These are phyloP conservation scores for Sambucus nigra DNA, from an alignment of 129 eudicot genomes.

Conservation along the genomic window DNA sequence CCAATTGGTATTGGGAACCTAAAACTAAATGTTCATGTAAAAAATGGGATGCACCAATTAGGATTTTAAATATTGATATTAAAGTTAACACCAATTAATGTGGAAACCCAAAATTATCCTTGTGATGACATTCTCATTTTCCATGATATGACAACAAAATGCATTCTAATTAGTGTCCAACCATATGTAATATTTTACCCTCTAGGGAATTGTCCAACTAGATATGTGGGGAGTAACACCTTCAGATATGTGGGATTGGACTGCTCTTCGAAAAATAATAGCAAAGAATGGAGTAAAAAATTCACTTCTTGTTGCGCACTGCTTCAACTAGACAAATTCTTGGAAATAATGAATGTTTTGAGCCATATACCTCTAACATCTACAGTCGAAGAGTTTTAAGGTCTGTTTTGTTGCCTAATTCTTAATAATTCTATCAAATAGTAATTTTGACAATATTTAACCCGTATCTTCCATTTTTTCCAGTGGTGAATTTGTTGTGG, in stretches of 20 bases:
- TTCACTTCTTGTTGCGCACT: slow-evolving; percentile 96
- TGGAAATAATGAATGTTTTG: slow-evolving; percentile 95
- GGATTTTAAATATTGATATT: no score
- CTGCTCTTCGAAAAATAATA: slow-evolving; percentile 55
- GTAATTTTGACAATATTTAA: not conserved
- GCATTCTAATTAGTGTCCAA: no score
- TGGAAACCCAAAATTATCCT: no score
- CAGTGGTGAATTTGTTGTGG: slow-evolving; percentile 99
- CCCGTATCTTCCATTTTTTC: no score
- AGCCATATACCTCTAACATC: slow-evolving; percentile 93
- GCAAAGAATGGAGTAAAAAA: slow-evolving; percentile 63
- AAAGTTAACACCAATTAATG: no score
- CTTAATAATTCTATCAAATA: no score
- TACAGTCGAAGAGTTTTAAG: slow-evolving; percentile 93
- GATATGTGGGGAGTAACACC: slow-evolving; percentile 99
- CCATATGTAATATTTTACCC: not conserved
- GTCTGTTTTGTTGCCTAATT: slow-evolving; percentile 13
- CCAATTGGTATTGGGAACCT: slow-evolving; percentile 99
- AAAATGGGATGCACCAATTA: no score
- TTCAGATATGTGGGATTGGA: slow-evolving; percentile 88
- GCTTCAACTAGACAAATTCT: slow-evolving; percentile 99
- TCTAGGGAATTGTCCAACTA: slow-evolving; percentile 88
- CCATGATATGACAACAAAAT: no score
- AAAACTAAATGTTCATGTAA: no score
- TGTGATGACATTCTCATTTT: no score